Evolutionary conservation across 2,329 filamentous ascomycete species (phyloP).

Genomic region (Paecilomyces fulvus): DNA sequence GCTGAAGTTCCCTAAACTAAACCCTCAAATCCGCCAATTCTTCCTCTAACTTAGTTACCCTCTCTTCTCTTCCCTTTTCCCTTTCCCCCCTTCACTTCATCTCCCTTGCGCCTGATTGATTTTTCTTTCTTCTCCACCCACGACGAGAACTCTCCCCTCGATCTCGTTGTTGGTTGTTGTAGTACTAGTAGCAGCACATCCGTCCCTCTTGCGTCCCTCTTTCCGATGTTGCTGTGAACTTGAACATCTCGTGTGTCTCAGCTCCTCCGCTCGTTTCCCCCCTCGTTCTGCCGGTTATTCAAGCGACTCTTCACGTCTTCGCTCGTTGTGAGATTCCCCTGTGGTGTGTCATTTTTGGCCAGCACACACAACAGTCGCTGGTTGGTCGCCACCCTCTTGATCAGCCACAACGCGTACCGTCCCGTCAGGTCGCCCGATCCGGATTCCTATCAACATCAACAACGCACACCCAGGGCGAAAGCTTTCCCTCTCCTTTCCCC

Average conservation of each 20-base stretch:
- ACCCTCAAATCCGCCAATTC: slow-evolving; percentile 7
- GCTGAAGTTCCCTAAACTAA: slow-evolving; percentile 10
- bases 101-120: slow-evolving; percentile 12
- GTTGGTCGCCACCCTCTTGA: not conserved
- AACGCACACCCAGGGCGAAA: not conserved
- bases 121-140: slow-evolving; percentile 17
- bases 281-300: not conserved
- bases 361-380: not conserved
- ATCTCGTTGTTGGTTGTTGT: slow-evolving; percentile 25
- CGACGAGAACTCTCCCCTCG: slow-evolving; percentile 6
- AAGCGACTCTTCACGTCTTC: not conserved
- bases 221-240: slow-evolving; percentile 4
- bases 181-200: slow-evolving; percentile 27
- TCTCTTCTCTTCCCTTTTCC: slow-evolving; percentile 13
- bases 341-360: not conserved
- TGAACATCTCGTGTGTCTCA: not conserved
- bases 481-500: not conserved
- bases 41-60: slow-evolving; percentile 16
- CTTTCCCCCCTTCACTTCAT: slow-evolving; percentile 12
- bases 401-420: not conserved
- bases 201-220: slow-evolving; percentile 13
- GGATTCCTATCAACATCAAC: not conserved
- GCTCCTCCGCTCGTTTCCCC: not conserved
- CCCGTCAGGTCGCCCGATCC: not conserved
- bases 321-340: not conserved